Evolutionary conservation across 352 stramenopile genomes (phyloP).

Genomic region (Phytophthora pisi): DNA sequence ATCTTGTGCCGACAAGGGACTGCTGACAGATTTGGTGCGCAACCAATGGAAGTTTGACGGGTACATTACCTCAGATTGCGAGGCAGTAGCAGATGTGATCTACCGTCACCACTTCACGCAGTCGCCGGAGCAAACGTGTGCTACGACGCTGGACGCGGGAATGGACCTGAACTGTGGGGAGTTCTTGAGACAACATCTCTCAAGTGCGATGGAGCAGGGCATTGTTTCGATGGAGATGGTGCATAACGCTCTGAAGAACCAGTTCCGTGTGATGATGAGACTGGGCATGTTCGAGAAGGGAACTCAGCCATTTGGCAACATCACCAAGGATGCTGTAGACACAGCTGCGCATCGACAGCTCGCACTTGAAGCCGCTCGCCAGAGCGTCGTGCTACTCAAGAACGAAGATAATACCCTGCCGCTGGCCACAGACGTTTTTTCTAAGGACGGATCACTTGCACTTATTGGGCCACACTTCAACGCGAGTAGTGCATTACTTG

Average conservation of each 20-base stretch:
- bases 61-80: slow-evolving; percentile 94
- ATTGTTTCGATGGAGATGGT: slow-evolving; percentile 64
- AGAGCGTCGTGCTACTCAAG: slow-evolving; percentile 91
- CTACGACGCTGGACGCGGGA: slow-evolving; percentile 63
- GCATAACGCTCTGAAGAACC: slow-evolving; percentile 67
- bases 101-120: slow-evolving; percentile 84
- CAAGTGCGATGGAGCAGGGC: slow-evolving; percentile 66
- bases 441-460: slow-evolving; percentile 42
- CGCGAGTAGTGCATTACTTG: slow-evolving; percentile 56
- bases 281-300: slow-evolving; percentile 91
- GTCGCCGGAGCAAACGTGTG: slow-evolving; percentile 57
- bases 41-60: slow-evolving; percentile 89
- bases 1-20: slow-evolving; percentile 82
- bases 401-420: slow-evolving; percentile 78
- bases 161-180: slow-evolving; percentile 89
- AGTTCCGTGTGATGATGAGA: slow-evolving; percentile 88
- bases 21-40: slow-evolving; percentile 85
- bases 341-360: slow-evolving; percentile 57
- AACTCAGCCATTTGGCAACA: slow-evolving; percentile 60
- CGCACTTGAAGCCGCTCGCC: slow-evolving; percentile 63
- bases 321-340: slow-evolving; percentile 58
- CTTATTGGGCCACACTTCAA: slow-evolving; percentile 86
- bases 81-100: slow-evolving; percentile 82
- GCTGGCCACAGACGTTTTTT: slow-evolving; percentile 36
- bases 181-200: slow-evolving; percentile 71